Evolutionary conservation across 306 rosid species (phyloP), one percentile per base, ranked within the genome.

Genomic region (Psophocarpus tetragonolobus): DNA sequence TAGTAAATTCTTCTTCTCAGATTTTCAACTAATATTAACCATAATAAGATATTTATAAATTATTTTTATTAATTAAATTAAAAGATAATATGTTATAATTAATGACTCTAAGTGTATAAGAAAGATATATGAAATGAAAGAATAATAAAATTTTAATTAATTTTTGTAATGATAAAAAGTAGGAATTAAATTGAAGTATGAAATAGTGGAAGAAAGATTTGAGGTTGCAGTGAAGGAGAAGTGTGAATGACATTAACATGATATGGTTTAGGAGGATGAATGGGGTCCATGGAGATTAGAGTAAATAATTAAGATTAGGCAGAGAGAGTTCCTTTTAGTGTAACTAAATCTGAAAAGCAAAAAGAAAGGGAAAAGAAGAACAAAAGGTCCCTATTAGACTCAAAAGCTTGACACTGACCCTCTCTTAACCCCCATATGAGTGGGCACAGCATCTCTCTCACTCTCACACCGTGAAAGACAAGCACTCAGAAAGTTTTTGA

Each of bases 361-460:
- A 79, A 79, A 47, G 76, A 47, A 6, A 17, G 38, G 10, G 29
- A 20, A 57, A 57, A 42, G 66, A 53, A 35, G 64, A 83, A 68
- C 53, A 83, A 68, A 62, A 73, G 78, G 87, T 73, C 63, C 36
- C 23, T 23, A 6, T 72, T 62, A 68, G 56, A 74, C 75, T 60
- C 61, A 80, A 86, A 83, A 83, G 90, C 75, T 78, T 75, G 90
- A 87, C 78, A 84, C 5, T 64, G 87, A 84, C 83, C 60, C 44
- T 81, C 14, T 32, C 63, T 71, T 62, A 38, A 27, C 77, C 74
- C 80, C 82, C 82, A 83, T 75, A 87, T 84, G 8, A 75, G 89
- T 88, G 89, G 93, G 78, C 89, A 73, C 84, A 81, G 93, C 93
- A 87, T 87, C 90, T 77, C 50, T 42, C 83, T 77, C 71, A 6